A percentile compares a stretch with the other conserved stretches of the same genome.
Evolutionary conservation across 768 basidiomycete genomes (phyloP).

Genomic region (Daedaleopsis sinensis): DNA sequence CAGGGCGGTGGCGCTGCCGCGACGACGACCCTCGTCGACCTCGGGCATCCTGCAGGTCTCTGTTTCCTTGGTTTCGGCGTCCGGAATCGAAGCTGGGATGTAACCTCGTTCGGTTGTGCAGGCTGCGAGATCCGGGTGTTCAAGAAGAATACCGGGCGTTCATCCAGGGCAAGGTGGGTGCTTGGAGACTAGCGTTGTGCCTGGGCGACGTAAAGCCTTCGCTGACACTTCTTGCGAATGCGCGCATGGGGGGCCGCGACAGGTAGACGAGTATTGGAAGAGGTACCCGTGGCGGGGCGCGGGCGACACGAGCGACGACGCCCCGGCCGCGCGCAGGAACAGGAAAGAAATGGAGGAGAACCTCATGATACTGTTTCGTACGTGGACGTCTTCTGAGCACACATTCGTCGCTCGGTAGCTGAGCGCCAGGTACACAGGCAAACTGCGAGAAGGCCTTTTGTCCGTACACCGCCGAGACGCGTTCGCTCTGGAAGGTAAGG

Average conservation of each 20-base stretch:
- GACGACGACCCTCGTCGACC: not conserved
- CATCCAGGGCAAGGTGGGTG: constrained; percentile 62
- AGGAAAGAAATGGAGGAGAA: constrained; percentile 64
- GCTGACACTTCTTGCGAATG: not conserved
- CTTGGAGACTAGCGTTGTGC: too few relatives aligned
- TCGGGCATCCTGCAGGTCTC: not conserved
- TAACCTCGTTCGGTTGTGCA: constrained; percentile 44
- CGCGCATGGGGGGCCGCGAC: not conserved
- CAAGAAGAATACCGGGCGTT: constrained; percentile 73
- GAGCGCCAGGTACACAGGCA: constrained; percentile 47
- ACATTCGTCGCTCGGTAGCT: not conserved
- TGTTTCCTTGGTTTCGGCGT: not conserved
- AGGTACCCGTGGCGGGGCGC: constrained; percentile 29
- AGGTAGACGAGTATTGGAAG: constrained; percentile 56
- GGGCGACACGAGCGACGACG: constrained; percentile 5
- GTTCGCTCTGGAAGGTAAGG: constrained; percentile 69
- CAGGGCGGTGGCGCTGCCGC: not conserved
- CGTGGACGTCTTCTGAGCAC: constrained; percentile 29
- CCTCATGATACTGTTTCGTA: constrained; percentile 73
- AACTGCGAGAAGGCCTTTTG: constrained; percentile 73
- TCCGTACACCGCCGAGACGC: constrained; percentile 59
- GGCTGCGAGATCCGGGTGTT: constrained; percentile 57
- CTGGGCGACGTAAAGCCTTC: not conserved
- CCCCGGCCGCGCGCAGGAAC: constrained; percentile 18
- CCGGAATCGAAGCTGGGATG: constrained; percentile 6